Conservation (phyloP, 495 filamentous ascomycete genomes). For the Tuber aestivum region DNA sequence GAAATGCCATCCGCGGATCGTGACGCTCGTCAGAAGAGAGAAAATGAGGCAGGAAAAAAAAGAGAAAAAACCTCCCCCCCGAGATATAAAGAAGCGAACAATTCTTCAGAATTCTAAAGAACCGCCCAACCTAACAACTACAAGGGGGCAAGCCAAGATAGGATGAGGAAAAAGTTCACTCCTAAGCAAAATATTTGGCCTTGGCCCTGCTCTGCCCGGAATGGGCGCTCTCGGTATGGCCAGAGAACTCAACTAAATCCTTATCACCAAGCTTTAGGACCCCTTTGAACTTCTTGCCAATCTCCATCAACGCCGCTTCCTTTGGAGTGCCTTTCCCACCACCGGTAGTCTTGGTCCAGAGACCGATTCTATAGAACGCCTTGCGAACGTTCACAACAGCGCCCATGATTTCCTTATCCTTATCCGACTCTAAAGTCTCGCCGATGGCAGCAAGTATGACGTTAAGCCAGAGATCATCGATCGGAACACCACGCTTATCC, state of each 20-base stretch:
- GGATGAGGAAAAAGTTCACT: constrained; percentile 14
- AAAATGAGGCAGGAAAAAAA: not conserved
- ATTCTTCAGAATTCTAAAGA: not conserved
- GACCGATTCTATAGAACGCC: constrained; percentile 90
- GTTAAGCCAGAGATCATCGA: constrained; percentile 95
- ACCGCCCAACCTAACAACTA: not conserved
- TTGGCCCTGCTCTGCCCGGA: constrained; percentile 89
- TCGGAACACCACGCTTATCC: constrained; percentile 80
- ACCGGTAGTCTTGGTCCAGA: constrained; percentile 45
- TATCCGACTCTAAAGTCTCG: constrained; percentile 90
- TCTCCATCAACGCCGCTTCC: constrained; percentile 54
- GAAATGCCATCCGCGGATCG: not conserved
- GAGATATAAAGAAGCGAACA: not conserved
- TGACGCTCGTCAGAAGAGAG: not conserved
- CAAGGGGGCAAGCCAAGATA: not conserved
- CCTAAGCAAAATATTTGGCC: constrained; percentile 80
- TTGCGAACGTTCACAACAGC: constrained; percentile 98
- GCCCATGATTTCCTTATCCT: constrained; percentile 96
- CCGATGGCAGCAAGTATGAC: constrained; percentile 94
- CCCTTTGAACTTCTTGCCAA: constrained; percentile 86
- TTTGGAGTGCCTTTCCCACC: constrained; percentile 18
- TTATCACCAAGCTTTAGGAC: constrained; percentile 66
- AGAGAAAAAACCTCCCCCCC: too few relatives aligned
- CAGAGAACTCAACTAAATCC: constrained; percentile 87
- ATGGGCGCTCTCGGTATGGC: constrained; percentile 89